Conservation (phyloP, 495 filamentous ascomycete genomes). For the Cetradonia linearis region DNA sequence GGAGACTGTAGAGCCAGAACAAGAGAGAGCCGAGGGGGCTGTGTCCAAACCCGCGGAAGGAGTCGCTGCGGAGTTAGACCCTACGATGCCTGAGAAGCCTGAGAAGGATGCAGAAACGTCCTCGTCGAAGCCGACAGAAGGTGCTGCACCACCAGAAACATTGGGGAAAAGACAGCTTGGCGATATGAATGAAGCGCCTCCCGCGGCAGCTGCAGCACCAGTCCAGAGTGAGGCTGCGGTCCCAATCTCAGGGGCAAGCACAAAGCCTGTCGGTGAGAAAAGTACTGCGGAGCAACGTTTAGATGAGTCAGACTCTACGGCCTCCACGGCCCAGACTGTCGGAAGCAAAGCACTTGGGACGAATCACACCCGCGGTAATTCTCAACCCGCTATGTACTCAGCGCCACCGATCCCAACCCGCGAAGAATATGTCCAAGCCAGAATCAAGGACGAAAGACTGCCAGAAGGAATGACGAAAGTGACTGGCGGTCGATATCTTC, state of each 20-base stretch:
- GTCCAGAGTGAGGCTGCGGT: not conserved
- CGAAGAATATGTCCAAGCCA: constrained; percentile 50
- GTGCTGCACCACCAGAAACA: not conserved
- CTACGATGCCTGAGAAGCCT: not conserved
- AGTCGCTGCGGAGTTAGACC: not conserved
- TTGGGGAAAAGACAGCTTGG: constrained; percentile 9
- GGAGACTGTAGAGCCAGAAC: not conserved
- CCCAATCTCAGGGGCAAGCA: not conserved
- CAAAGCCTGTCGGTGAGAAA: not conserved
- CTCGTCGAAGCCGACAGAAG: not conserved
- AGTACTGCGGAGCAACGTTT: not conserved
- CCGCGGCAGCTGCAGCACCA: not conserved
- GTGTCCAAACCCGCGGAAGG: not conserved
- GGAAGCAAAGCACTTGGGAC: not conserved
- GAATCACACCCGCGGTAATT: not conserved
- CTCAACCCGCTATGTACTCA: not conserved
- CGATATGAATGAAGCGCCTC: not conserved
- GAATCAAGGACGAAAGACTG: constrained; percentile 51
- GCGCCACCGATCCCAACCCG: constrained; percentile 31
- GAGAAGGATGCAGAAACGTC: constrained; percentile 4
- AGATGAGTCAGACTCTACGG: not conserved
- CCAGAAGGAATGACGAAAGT: constrained; percentile 58
- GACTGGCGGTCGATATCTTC: constrained; percentile 54
- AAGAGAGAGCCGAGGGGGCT: not conserved
- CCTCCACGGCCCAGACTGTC: not conserved